A percentile compares a stretch with the other conserved stretches of the same genome.
Conservation (phyloP, 2,329 filamentous ascomycete genomes). For the Pseudodiploospora longispora region DNA sequence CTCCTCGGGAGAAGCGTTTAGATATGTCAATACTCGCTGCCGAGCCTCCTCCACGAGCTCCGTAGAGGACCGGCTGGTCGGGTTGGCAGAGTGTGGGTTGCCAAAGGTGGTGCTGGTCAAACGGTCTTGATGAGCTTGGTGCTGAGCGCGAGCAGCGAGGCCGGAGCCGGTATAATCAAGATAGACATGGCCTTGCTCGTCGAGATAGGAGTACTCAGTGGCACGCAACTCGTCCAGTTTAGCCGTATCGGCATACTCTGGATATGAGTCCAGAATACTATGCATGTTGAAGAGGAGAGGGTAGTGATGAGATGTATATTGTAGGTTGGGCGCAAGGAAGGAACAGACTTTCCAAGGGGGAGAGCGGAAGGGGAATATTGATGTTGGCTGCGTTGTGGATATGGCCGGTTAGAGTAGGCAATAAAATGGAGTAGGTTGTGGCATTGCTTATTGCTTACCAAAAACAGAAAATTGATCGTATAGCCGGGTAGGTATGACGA, state of each 20-base stretch:
- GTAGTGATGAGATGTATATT: no score
- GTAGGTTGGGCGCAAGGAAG: no score
- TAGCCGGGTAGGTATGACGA: no score
- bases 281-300: background rate
- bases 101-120: constrained; percentile 23
- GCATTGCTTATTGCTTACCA: no score
- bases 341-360: no score
- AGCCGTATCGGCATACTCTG: constrained; percentile 25
- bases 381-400: no score
- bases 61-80: constrained; percentile 27
- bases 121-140: constrained; percentile 22
- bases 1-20: constrained; percentile 27
- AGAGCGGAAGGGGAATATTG: no score
- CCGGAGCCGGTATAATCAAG: constrained; percentile 34
- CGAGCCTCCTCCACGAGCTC: constrained; percentile 23
- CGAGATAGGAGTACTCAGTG: constrained; percentile 28
- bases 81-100: constrained; percentile 33
- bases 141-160: constrained; percentile 25
- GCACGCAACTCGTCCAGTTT: constrained; percentile 17
- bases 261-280: constrained; percentile 15
- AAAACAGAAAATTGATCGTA: no score
- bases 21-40: constrained; percentile 21
- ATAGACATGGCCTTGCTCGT: constrained; percentile 30
- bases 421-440: no score
- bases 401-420: no score